phyloP scores from a whole-genome alignment of 768 basidiomycete species.

The Kwoniella bestiolae region DNA sequence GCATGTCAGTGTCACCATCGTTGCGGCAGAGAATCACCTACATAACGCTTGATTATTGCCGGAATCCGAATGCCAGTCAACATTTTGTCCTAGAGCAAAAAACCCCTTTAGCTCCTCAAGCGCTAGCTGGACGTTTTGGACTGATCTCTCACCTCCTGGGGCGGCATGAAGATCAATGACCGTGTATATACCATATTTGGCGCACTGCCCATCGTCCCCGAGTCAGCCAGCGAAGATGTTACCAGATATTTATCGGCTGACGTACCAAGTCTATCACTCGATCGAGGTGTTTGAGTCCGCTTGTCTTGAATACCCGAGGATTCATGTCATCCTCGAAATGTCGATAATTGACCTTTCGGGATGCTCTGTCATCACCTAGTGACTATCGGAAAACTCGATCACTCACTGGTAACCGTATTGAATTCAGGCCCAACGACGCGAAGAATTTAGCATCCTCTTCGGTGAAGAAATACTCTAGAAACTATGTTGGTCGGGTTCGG shows the following conservation, averaged over 20 bases:
- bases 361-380: neutral
- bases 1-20: neutral
- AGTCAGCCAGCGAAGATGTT: neutral
- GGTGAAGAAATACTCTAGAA: slow-evolving; percentile 81
- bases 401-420: slow-evolving; percentile 62
- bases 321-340: slow-evolving; percentile 69
- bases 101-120: too few species aligned
- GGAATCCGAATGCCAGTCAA: slow-evolving; percentile 75
- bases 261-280: slow-evolving; percentile 68
- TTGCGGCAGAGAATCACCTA: slow-evolving; percentile 10
- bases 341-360: slow-evolving; percentile 53
- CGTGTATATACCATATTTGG: slow-evolving; percentile 71
- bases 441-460: slow-evolving; percentile 77
- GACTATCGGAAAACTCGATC: neutral
- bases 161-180: slow-evolving; percentile 76
- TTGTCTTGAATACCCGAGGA: slow-evolving; percentile 72
- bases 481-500: slow-evolving; percentile 59
- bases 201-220: slow-evolving; percentile 59
- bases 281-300: slow-evolving; percentile 80
- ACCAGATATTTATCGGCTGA: neutral
- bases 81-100: too few species aligned
- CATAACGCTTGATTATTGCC: slow-evolving; percentile 36
- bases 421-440: slow-evolving; percentile 77
- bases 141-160: slow-evolving; percentile 56
- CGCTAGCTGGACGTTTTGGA: too few species aligned